Conservation (phyloP, 2,329 filamentous ascomycete species). For the Tolypocladium capitatum region DNA sequence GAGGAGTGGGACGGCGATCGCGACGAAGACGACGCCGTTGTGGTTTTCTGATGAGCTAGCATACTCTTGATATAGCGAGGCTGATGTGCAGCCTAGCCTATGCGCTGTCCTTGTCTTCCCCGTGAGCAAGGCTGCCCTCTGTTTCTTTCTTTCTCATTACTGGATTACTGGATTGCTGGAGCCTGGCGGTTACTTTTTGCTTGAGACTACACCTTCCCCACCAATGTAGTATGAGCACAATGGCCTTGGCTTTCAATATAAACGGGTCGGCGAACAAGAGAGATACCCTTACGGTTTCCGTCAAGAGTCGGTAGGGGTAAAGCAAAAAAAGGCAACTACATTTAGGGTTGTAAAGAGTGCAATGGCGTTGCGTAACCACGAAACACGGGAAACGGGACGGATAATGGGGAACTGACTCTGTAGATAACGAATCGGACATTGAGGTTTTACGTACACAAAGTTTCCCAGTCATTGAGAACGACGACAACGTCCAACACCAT, state of each 20-base stretch:
- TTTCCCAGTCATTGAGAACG: not conserved
- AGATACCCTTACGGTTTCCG: not conserved
- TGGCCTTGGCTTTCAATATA: not conserved
- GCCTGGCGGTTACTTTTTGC: not conserved
- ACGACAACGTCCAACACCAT: not conserved
- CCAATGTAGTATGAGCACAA: not conserved
- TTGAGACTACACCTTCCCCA: not conserved
- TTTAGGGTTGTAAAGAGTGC: not conserved
- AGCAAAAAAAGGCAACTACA: not conserved
- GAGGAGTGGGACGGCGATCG: slow-evolving; percentile 45
- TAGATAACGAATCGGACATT: not conserved
- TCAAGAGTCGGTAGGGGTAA: not conserved
- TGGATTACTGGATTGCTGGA: not conserved
- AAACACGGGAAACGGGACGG: not conserved
- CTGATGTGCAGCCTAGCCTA: not conserved
- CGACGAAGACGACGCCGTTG: slow-evolving; percentile 27
- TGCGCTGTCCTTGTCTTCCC: not conserved
- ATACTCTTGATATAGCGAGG: not conserved
- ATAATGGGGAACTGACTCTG: not conserved
- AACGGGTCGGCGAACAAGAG: not conserved
- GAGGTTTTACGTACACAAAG: not conserved
- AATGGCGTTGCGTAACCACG: not conserved
- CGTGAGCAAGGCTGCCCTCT: not conserved
- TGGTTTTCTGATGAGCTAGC: slow-evolving; percentile 12
- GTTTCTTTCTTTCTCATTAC: not conserved